phyloP scores from a whole-genome alignment of 2,329 filamentous ascomycete species.

The Malbranchea cinnamomea region DNA sequence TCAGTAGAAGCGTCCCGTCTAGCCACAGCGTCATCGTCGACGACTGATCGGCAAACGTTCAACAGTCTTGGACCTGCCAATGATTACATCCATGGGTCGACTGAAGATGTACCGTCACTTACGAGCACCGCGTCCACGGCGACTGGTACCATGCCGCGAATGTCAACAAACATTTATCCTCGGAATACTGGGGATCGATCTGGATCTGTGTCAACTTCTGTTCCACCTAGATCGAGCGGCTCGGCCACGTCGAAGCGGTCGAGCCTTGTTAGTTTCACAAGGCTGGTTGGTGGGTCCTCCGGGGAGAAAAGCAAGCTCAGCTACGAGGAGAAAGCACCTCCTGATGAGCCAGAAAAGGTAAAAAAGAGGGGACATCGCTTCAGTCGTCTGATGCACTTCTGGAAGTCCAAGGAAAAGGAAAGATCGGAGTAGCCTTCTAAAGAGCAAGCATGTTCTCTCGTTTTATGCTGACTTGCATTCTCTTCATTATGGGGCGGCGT shows the following conservation, averaged over 20 bases:
- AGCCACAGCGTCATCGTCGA: conserved; percentile 24
- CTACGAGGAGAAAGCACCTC: conserved; percentile 29
- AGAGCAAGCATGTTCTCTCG: too few relatives aligned
- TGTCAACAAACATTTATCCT: conserved; percentile 28
- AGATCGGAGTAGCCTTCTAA: too few relatives aligned
- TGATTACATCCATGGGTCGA: conserved; percentile 27
- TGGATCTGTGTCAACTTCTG: conserved; percentile 28
- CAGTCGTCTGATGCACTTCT: conserved; percentile 35
- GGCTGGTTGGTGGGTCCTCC: conserved; percentile 29
- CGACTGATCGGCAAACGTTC: conserved; percentile 26
- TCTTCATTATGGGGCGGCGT: too few relatives aligned
- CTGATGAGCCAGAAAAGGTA: conserved; percentile 23
- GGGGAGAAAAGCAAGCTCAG: conserved; percentile 31
- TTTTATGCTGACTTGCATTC: too few relatives aligned
- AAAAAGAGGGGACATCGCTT: conserved; percentile 30
- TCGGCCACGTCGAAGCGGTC: conserved; percentile 32
- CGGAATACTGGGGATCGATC: conserved; percentile 30
- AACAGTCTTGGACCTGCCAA: conserved; percentile 21
- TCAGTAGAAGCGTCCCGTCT: conserved; percentile 30
- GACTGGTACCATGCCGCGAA: conserved; percentile 28
- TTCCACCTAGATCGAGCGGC: conserved; percentile 22
- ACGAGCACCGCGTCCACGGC: conserved; percentile 35
- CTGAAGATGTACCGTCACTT: conserved; percentile 35
- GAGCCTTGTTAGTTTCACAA: conserved; percentile 34
- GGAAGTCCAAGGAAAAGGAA: conserved; percentile 34